Base-by-base conservation (phyloP, 139 green algal species). In the Chlorella vulgaris region DNA sequence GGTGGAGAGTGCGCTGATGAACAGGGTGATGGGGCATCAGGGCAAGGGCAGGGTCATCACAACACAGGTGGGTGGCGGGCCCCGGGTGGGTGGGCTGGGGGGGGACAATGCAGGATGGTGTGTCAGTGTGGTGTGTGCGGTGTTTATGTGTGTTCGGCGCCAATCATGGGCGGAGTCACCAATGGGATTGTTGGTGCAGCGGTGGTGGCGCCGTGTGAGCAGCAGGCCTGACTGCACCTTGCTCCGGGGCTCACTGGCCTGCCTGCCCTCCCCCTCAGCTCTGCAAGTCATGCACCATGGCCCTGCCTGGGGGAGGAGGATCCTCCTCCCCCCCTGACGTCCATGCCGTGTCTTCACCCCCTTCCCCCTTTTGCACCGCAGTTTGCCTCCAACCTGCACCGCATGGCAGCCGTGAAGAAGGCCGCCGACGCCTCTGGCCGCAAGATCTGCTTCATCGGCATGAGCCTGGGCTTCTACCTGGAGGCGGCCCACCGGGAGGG, bases 361-460 rank as follows among this genome's bases (percentile, higher is more conserved):
- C 47, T 58, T 58, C 47, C 10, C 18, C 55, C 55, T 31, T n/a
- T 8, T 29, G 15, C 18, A 28, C 15, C 33, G 36, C 74, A 80
- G 74, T 70, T 80, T 79, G 73, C 73, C 35, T 79, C 74, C 74
- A 76, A 83, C 51, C 63, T 76, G 65, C 89, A 94, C 76, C 91
- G 95, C 43, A 82, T 99, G 58, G 85, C 89, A 50, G 90, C 86
- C 28, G 88, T 99, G 40, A 98, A 98, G 90, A 82, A 86, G n/a
- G 97, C 97, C 0, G 97, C 97, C 3, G 96, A 99, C 74, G 94
- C 93, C 4, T 84, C 93, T 7, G 95, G 95, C 1, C 87, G 94
- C 40, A 91, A 91, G 80, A 89, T 98, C 53, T 93, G 87, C 76
- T 99, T 99, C 87, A 87, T 99, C 8, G 97, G 97, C 55, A 93